Evolutionary conservation across 352 stramenopile species (phyloP).

Genomic region (Phytophthora agathidicida): DNA sequence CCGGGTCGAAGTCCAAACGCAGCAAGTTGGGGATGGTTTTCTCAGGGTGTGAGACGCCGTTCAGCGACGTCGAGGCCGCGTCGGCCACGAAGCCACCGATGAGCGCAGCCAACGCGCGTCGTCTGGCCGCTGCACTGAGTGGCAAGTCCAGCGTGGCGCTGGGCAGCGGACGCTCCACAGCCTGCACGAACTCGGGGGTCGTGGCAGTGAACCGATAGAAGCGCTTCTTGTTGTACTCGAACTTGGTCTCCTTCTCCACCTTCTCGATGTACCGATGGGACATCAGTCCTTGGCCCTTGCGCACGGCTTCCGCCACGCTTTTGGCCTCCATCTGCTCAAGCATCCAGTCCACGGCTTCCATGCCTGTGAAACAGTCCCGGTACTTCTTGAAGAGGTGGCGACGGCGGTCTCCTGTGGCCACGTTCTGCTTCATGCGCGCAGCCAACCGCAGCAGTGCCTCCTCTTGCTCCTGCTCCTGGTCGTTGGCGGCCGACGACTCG

Average conservation of each 20-base stretch:
- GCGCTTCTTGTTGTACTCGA: conserved; percentile 83
- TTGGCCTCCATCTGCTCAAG: conserved; percentile 87
- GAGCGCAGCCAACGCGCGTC: conserved; percentile 65
- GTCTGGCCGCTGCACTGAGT: conserved; percentile 60
- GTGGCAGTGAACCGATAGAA: conserved; percentile 85
- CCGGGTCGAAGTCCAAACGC: conserved; percentile 74
- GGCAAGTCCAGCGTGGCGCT: conserved; percentile 70
- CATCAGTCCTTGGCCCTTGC: conserved; percentile 76
- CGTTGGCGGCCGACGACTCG: conserved; percentile 41
- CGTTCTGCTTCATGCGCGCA: conserved; percentile 82
- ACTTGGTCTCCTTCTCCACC: conserved; percentile 84
- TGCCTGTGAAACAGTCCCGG: conserved; percentile 82
- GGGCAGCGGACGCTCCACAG: conserved; percentile 44
- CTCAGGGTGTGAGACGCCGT: conserved; percentile 76
- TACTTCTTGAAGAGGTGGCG: conserved; percentile 86
- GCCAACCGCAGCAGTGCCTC: conserved; percentile 73
- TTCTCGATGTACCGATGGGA: conserved; percentile 79
- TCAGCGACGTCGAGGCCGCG: conserved; percentile 77
- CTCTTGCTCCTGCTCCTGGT: conserved; percentile 59
- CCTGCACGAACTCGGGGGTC: conserved; percentile 75
- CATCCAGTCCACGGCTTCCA: conserved; percentile 89
- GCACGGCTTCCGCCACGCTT: conserved; percentile 78
- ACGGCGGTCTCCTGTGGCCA: conserved; percentile 71
- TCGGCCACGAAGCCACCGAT: conserved; percentile 83
- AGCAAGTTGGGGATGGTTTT: conserved; percentile 83